Conservation (phyloP, 2,329 filamentous ascomycete species). For the Stemphylium beticola region DNA sequence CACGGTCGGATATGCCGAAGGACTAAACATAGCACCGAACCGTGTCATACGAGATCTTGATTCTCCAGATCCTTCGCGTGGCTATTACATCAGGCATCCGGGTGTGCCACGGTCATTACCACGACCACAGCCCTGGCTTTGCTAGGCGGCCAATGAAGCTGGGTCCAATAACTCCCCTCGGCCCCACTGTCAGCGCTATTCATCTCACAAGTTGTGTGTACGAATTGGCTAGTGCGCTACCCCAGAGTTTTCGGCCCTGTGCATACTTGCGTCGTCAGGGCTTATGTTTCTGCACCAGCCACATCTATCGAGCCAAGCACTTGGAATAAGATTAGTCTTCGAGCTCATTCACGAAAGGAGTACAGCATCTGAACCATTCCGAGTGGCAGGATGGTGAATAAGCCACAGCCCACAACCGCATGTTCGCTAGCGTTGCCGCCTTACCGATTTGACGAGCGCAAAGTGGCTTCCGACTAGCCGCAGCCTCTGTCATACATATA, state of each 20-base stretch:
- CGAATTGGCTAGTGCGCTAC: background rate
- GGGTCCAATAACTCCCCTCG: background rate
- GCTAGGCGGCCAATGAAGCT: background rate
- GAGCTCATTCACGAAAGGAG: conserved; percentile 1
- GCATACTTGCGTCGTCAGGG: background rate
- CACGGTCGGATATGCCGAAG: background rate
- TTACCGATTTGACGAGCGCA: conserved; percentile 10
- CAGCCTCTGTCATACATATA: conserved; percentile 5
- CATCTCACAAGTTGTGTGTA: background rate
- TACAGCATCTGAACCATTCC: background rate
- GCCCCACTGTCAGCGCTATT: background rate
- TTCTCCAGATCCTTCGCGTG: background rate
- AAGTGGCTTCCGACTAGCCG: conserved; percentile 7
- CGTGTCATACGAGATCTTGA: background rate
- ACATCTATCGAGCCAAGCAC: background rate
- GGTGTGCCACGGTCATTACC: background rate
- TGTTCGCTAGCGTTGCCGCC: conserved; percentile 9
- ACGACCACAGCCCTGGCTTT: background rate
- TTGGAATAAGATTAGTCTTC: background rate
- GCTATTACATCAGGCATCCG: background rate
- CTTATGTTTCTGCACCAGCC: background rate
- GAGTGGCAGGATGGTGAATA: conserved; percentile 2
- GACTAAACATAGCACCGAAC: background rate
- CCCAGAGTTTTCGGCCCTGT: background rate
- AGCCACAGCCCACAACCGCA: background rate